Evolutionary conservation across 805 yeast genomes (phyloP).

Genomic region (Hanseniaspora pseudoguilliermondii): DNA sequence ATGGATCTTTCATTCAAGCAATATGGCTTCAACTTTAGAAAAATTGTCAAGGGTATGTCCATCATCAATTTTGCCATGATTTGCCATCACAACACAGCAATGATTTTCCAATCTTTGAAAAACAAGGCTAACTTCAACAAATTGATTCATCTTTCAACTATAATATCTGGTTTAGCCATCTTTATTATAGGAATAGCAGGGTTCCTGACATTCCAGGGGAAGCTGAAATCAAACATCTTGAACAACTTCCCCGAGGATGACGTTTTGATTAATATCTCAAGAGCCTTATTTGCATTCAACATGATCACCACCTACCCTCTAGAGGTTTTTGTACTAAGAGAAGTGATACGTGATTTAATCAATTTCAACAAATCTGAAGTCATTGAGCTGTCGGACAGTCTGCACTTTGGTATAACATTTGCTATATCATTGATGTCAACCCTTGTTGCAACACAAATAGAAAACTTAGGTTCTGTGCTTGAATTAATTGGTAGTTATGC

Average conservation of each 20-base stretch:
- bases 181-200: slow-evolving; percentile 70
- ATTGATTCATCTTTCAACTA: slow-evolving; percentile 74
- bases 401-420: slow-evolving; percentile 56
- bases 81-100: slow-evolving; percentile 87
- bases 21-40: slow-evolving; percentile 23
- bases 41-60: slow-evolving; percentile 76
- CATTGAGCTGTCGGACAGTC: slow-evolving; percentile 31
- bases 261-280: slow-evolving; percentile 64
- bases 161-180: slow-evolving; percentile 68
- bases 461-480: slow-evolving; percentile 72
- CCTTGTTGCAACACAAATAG: slow-evolving; percentile 41
- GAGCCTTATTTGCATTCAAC: slow-evolving; percentile 81
- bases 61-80: slow-evolving; percentile 91
- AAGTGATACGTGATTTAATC: slow-evolving; percentile 59
- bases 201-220: slow-evolving; percentile 55
- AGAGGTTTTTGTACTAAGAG: slow-evolving; percentile 81
- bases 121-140: slow-evolving; percentile 65
- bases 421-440: slow-evolving; percentile 56
- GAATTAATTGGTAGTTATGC: slow-evolving; percentile 89
- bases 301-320: slow-evolving; percentile 88
- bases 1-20: slow-evolving; percentile 38
- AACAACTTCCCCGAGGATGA: slow-evolving; percentile 77
- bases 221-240: slow-evolving; percentile 74
- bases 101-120: slow-evolving; percentile 72
- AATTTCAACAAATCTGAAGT: slow-evolving; percentile 23